A percentile compares a stretch with the other conserved stretches of the same genome.
Conservation (phyloP, 352 stramenopile genomes). For the Peronospora farinosa region DNA sequence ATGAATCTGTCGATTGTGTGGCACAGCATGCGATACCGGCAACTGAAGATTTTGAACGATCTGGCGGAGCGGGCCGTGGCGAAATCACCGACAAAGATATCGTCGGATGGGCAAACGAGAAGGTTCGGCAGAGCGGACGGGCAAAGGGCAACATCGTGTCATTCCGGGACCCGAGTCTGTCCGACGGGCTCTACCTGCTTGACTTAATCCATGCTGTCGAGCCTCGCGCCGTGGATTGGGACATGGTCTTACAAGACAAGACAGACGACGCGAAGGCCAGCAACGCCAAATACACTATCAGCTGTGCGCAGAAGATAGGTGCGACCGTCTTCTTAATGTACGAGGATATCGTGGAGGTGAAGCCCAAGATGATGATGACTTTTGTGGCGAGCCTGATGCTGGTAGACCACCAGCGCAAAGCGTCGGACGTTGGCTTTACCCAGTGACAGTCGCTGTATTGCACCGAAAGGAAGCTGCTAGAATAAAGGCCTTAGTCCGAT, state of each 20-base stretch:
- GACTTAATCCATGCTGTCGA: conserved; percentile 85
- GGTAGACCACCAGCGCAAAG: too few relatives aligned
- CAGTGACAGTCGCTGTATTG: too few relatives aligned
- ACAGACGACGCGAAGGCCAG: conserved; percentile 79
- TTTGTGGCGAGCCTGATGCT: conserved; percentile 84
- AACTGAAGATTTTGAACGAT: conserved; percentile 76
- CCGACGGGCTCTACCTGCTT: conserved; percentile 79
- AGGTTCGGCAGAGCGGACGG: conserved; percentile 71
- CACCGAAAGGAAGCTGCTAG: too few relatives aligned
- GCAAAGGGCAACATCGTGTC: conserved; percentile 66
- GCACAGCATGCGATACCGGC: conserved; percentile 91
- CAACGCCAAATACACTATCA: conserved; percentile 92
- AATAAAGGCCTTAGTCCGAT: too few relatives aligned
- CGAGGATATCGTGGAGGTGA: conserved; percentile 92
- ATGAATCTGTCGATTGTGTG: conserved; percentile 91
- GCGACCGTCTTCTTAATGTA: conserved; percentile 89
- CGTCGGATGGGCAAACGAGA: conserved; percentile 77
- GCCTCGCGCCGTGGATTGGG: conserved; percentile 86
- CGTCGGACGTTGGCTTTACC: too few relatives aligned
- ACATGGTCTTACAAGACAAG: conserved; percentile 58
- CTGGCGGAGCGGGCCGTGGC: conserved; percentile 35
- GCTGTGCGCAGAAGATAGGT: conserved; percentile 89
- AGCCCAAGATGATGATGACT: conserved; percentile 90
- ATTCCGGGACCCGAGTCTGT: conserved; percentile 79
- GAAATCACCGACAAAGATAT: conserved; percentile 82